phyloP scores from a whole-genome alignment of 768 basidiomycete species.

The Naganishia vaughanmartiniae region DNA sequence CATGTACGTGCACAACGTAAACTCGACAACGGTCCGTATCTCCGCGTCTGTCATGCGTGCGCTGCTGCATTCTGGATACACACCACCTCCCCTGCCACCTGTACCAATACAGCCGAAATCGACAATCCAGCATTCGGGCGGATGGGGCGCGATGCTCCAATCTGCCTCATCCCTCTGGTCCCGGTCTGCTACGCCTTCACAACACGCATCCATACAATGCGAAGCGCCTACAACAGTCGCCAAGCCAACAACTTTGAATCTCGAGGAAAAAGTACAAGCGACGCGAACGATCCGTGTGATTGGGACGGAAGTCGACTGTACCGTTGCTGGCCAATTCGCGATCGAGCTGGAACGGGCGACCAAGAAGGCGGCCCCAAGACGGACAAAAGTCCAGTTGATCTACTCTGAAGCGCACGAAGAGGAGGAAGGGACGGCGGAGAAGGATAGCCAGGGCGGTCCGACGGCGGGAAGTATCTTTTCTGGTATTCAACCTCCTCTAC shows the following conservation, averaged over 20 bases:
- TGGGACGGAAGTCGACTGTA: conserved; percentile 50
- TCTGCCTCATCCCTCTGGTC: conserved; percentile 45
- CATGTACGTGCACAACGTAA: conserved; percentile 69
- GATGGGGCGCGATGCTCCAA: conserved; percentile 45
- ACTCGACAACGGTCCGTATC: conserved; percentile 66
- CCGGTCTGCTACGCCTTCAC: conserved; percentile 6
- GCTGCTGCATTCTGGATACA: conserved; percentile 48
- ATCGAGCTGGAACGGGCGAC: conserved; percentile 80
- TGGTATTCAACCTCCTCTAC: conserved; percentile 64
- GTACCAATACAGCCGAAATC: conserved; percentile 36
- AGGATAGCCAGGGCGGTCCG: conserved; percentile 68
- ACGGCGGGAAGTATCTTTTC: conserved; percentile 75
- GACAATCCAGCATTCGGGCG: conserved; percentile 30
- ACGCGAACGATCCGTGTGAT: conserved; percentile 48
- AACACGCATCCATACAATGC: conserved; percentile 26
- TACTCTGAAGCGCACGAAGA: conserved; percentile 56
- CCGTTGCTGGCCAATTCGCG: conserved; percentile 47
- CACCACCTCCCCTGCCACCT: conserved; percentile 44
- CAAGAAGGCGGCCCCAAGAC: conserved; percentile 84
- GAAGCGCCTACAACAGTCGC: conserved; percentile 36
- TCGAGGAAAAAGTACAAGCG: conserved; percentile 41
- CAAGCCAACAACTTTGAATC: conserved; percentile 47
- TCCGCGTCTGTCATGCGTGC: conserved; percentile 68
- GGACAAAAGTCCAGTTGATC: conserved; percentile 75
- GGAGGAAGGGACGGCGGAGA: conserved; percentile 55